Base-by-base conservation (phyloP, 2,329 filamentous ascomycete genomes). In the Ophiosphaerella korrae region DNA sequence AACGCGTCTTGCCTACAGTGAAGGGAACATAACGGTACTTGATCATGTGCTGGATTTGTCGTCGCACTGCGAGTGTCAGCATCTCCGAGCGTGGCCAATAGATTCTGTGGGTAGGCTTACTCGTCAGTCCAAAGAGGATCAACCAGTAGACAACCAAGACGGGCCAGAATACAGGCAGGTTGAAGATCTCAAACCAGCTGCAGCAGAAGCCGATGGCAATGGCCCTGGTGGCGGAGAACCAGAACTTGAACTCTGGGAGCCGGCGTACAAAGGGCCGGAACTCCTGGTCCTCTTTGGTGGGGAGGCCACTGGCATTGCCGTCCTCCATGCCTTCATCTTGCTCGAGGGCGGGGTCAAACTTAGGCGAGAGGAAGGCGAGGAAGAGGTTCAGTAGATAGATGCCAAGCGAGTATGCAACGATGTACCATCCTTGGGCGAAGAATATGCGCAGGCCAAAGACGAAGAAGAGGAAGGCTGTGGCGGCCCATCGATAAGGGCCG, bases 21-120 rank as follows among this genome's bases (percentile, higher is more conserved):
- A 97, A 96, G 35, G 92, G 92, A 26, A 96, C 92, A 73, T 96
- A 99, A 78, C 93, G 90, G 81, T 97, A 99, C 82, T 97, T 99
- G 84, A 99, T 93, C 94, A 99, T 99, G 80, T 97, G 94, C 80
- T 99, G 94, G 66, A 99, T 99, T 80, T 99, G 94, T 82, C 94
- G 90, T 77, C 94, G 87, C 94, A 99, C 92, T 96, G 65, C 18
- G 23, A 55, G 44, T 40, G 24, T 57, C 45, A 56, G 54, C 31
- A 24, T 32, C 21, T 31, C 26, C 29, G 11, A 24, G 5, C 7
- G 16, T 9, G 9, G 2, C 12, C 24, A 16, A 14, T 6, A 8
- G 18, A 3, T 39, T 24, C 26, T 21, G 13, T 31, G 7, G 9
- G 13, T 9, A 14, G 42, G 84, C 91, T 74, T 81, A 96, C 92